Percentiles rank a stretch among this genome's conserved stretches.
These are phyloP conservation scores for Chlamydomonas urium DNA, from an alignment of 139 green algal species.

Conservation along the genomic window DNA sequence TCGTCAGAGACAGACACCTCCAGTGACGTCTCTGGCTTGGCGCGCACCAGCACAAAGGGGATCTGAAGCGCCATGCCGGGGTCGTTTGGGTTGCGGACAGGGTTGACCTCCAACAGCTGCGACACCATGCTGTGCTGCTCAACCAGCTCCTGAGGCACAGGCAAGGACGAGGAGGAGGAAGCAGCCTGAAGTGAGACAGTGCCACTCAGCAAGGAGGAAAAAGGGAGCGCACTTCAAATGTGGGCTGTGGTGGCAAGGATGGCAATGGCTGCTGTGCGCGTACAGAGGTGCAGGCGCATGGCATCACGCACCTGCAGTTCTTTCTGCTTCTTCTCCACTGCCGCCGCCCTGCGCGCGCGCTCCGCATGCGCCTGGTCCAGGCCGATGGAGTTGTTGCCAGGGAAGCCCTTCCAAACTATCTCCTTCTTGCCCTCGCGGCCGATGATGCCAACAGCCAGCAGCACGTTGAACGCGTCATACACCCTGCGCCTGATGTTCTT, in stretches of 20 bases:
- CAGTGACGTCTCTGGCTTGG: conserved; percentile 3
- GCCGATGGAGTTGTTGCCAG: neutral
- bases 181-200: neutral
- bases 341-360: neutral
- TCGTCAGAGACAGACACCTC: conserved; percentile 11
- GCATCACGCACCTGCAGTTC: neutral
- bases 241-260: neutral
- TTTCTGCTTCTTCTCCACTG: neutral
- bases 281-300: neutral
- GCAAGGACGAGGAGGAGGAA: neutral
- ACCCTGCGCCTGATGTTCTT: conserved; percentile 64
- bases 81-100: neutral
- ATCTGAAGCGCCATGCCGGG: conserved; percentile 8
- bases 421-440: conserved; percentile 18
- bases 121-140: conserved; percentile 8
- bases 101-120: conserved; percentile 13
- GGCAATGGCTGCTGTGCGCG: neutral
- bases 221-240: no score
- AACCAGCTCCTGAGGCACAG: conserved; percentile 1
- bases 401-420: conserved; percentile 12
- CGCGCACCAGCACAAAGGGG: conserved; percentile 9
- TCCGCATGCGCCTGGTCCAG: neutral
- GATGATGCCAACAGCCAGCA: conserved; percentile 57
- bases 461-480: conserved; percentile 98
- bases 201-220: no score